These are phyloP conservation scores for Hymenoscyphus albidus DNA, from an alignment of 2,329 filamentous ascomycete genomes.

Conservation along the genomic window DNA sequence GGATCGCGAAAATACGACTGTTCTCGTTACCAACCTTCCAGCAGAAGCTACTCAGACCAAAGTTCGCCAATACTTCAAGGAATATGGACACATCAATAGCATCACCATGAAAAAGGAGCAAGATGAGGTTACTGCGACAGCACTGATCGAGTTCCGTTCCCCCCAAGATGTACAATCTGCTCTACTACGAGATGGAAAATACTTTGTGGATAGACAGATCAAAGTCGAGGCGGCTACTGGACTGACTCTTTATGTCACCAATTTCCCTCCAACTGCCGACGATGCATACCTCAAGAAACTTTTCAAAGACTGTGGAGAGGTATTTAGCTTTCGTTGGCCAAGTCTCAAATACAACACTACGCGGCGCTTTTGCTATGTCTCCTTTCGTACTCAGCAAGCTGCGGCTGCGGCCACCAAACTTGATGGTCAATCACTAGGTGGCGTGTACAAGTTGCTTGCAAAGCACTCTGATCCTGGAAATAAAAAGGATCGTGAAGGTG, in stretches of 20 bases:
- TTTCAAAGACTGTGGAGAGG: constrained; percentile 72
- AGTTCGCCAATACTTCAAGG: constrained; percentile 84
- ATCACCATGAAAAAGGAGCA: constrained; percentile 64
- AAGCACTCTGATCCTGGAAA: constrained; percentile 80
- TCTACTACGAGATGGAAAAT: constrained; percentile 75
- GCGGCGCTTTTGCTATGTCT: constrained; percentile 91
- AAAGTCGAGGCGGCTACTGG: constrained; percentile 70
- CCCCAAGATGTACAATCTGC: constrained; percentile 79
- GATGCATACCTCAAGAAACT: constrained; percentile 64
- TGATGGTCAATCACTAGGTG: constrained; percentile 66
- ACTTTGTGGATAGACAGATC: constrained; percentile 69
- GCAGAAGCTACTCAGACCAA: constrained; percentile 64
- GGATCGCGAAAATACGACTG: constrained; percentile 84
- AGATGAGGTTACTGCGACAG: constrained; percentile 59
- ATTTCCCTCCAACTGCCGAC: constrained; percentile 77
- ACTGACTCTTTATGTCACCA: constrained; percentile 83
- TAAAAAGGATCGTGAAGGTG: constrained; percentile 75
- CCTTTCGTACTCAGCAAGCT: constrained; percentile 69
- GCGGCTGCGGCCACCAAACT: constrained; percentile 70
- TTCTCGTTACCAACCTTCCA: constrained; percentile 78
- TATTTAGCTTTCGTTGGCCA: constrained; percentile 83
- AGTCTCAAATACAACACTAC: constrained; percentile 85
- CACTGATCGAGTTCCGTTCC: constrained; percentile 80
- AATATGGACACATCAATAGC: constrained; percentile 80
- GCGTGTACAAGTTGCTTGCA: constrained; percentile 64